A percentile compares a stretch with the other conserved stretches of the same genome.
Evolutionary conservation across 768 basidiomycete species (phyloP).

Genomic region (Termitomyces sp.): DNA sequence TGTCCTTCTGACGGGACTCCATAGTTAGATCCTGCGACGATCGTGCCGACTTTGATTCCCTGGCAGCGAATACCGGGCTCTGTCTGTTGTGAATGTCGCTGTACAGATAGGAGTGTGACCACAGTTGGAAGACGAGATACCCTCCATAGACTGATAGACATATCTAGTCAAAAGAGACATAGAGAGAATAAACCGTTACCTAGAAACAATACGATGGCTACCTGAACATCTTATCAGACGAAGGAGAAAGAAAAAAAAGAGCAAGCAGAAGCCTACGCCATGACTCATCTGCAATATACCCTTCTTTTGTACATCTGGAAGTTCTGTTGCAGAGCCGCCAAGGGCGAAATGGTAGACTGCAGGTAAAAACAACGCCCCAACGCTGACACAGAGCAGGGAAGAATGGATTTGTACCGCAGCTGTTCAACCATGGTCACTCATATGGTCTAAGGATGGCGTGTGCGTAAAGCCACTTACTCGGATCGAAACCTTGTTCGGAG

Average conservation of each 20-base stretch:
- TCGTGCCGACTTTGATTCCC: neutral
- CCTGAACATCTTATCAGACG: conserved; percentile 30
- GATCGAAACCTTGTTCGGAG: conserved; percentile 74
- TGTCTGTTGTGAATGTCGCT: conserved; percentile 39
- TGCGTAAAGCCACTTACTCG: conserved; percentile 36
- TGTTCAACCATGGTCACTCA: conserved; percentile 17
- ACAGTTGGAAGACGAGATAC: conserved; percentile 77
- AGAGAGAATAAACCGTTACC: conserved; percentile 36
- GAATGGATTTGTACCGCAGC: conserved; percentile 73
- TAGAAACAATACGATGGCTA: conserved; percentile 72
- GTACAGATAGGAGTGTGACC: conserved; percentile 73
- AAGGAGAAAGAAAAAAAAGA: neutral
- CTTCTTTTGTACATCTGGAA: conserved; percentile 28
- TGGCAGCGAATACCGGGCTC: conserved; percentile 31
- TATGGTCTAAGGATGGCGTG: neutral
- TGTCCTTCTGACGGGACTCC: neutral
- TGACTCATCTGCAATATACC: conserved; percentile 70
- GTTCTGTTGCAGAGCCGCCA: conserved; percentile 21
- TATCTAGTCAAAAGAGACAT: neutral
- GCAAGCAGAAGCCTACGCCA: conserved; percentile 43
- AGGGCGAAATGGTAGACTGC: conserved; percentile 71
- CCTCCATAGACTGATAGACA: conserved; percentile 52
- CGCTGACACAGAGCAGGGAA: conserved; percentile 68
- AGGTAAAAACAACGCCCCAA: conserved; percentile 73
- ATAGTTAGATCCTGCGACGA: neutral